phyloP scores from a whole-genome alignment of 768 basidiomycete genomes.

The Macrolepiota dolichaula region DNA sequence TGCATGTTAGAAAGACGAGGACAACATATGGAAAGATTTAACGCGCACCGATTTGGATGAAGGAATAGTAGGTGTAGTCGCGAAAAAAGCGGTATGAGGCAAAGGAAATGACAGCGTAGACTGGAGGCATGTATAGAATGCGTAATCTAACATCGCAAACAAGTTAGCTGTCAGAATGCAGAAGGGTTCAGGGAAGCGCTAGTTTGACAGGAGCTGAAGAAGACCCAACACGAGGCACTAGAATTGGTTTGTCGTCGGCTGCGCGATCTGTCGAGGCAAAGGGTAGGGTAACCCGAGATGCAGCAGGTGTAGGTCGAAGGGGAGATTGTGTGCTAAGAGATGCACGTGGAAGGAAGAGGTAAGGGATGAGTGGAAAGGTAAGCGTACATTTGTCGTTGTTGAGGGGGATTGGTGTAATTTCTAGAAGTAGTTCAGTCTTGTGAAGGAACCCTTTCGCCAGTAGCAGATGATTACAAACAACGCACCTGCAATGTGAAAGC shows the following conservation, averaged over 20 bases:
- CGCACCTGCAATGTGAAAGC: conserved; percentile 61
- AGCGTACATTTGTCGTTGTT: conserved; percentile 79
- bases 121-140: conserved; percentile 79
- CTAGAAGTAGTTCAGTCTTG: conserved; percentile 35
- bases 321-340: not conserved
- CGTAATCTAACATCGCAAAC: conserved; percentile 48
- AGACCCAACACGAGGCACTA: not conserved
- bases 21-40: not conserved
- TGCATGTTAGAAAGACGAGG: conserved; percentile 4
- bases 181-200: not conserved
- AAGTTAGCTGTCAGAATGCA: conserved; percentile 2
- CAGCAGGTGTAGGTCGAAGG: not conserved
- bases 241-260: not conserved
- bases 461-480: not conserved
- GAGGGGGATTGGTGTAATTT: conserved; percentile 64
- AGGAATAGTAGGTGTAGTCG: conserved; percentile 55
- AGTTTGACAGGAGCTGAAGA: not conserved
- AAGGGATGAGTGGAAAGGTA: conserved; percentile 10
- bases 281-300: not conserved
- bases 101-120: conserved; percentile 83
- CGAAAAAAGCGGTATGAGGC: conserved; percentile 84
- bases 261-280: not conserved
- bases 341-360: not conserved
- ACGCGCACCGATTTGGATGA: conserved; percentile 38
- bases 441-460: not conserved